Base-by-base conservation (phyloP, 306 rosid genomes). In the Crotalaria pallida region DNA sequence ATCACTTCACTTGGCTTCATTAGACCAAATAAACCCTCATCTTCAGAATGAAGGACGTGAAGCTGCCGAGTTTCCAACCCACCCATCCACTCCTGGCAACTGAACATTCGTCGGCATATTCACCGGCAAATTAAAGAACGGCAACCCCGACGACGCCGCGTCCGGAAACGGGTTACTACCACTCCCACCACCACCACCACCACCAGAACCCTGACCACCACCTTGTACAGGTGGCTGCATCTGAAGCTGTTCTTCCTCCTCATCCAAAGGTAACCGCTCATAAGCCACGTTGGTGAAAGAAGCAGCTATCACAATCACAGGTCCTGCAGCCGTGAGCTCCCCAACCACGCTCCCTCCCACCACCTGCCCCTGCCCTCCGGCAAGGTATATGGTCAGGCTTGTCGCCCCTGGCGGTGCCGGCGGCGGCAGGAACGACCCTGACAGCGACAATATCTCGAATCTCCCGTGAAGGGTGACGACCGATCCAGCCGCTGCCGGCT, bases 381-480 rank as follows among this genome's bases (percentile, higher is more conserved):
- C 89, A 10, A 92, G 47, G 65, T 81, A 92, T 18, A 89, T 74
- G 0, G 89, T 89, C 65, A 92, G 41, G 49, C 96, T 92, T 0
- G 98, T 89, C 0, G 96, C 96, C 0, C 96, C 98, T 0, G 98
- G 98, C 0, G 98, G 98, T 0, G 98, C 98, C 0, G 98, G 98
- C 2, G 96, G 92, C 0, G 98, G 98, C 10, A 92, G 83, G 50
- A 92, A 89, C 0, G 98, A 92, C 2, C 98, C 98, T 0, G 96
- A 65, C 1, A 92, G 85, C 0, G 98, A 92, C 3, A 92, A 29
- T 75, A 92, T 92, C 88, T 92, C 98, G 58, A 92, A 92, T 79
- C 96, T 86, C 2, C 98, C 98, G 19, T 86, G 92, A 10, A 92
- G 91, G 5, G 87, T 81, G 0, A 86, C 94, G 2, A 92, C 82